Evolutionary conservation across 192 early-diverging fungal genomes (phyloP).

Genomic region (Linnemannia schmuckeri): DNA sequence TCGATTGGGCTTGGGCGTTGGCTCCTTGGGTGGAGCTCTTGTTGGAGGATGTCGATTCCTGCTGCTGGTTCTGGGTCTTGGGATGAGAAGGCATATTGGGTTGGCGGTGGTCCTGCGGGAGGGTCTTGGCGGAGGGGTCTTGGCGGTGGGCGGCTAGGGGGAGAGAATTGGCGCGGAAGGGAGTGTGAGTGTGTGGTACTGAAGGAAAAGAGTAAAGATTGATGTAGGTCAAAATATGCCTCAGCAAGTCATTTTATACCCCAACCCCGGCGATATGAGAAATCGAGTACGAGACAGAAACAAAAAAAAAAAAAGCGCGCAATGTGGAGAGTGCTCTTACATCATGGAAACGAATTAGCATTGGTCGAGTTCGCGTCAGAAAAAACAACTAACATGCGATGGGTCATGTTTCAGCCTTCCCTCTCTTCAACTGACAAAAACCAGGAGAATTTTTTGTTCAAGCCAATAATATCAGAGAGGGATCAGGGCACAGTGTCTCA

Average conservation of each 20-base stretch:
- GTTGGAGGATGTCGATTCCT: background rate
- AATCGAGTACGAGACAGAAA: background rate
- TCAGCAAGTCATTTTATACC: background rate
- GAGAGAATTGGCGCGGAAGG: background rate
- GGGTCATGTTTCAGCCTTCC: background rate
- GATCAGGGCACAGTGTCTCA: background rate
- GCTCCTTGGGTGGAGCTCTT: background rate
- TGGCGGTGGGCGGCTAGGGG: background rate
- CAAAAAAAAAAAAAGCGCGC: background rate
- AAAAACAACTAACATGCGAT: background rate
- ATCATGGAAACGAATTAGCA: background rate
- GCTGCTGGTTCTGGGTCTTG: constrained; percentile 9
- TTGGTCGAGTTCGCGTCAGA: background rate
- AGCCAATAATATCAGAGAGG: background rate
- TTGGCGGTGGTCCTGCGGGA: background rate
- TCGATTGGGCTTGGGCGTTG: constrained; percentile 12
- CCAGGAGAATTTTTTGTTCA: background rate
- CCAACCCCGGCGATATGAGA: background rate
- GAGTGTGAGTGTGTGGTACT: background rate
- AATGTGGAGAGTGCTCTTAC: background rate
- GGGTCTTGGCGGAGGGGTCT: background rate
- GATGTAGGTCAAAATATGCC: background rate
- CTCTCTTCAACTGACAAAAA: background rate
- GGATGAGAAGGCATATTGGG: constrained; percentile 10
- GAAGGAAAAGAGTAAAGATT: background rate